Conservation (phyloP, 345 rosid species). For the Syzygium aqueum region DNA sequence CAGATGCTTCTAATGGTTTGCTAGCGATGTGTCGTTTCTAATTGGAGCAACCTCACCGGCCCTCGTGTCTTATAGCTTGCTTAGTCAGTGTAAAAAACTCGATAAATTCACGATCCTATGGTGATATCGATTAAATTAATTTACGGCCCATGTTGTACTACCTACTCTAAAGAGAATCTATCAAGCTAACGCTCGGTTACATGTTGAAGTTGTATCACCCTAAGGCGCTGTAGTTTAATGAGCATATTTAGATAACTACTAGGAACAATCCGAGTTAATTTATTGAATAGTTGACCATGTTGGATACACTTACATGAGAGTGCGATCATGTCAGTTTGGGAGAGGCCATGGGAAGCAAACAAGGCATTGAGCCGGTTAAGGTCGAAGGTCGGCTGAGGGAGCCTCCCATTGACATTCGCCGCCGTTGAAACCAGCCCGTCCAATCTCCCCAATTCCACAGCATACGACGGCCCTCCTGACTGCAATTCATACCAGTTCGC, state of each 20-base stretch:
- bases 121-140: background rate
- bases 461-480: conserved; percentile 60
- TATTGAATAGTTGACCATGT: background rate
- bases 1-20: background rate
- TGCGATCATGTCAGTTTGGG: conserved; percentile 73
- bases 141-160: background rate
- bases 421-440: conserved; percentile 65
- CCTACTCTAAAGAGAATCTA: background rate
- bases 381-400: conserved; percentile 53
- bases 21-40: background rate
- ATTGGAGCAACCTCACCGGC: background rate
- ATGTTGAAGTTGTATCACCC: background rate
- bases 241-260: background rate
- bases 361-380: conserved; percentile 45
- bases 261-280: background rate
- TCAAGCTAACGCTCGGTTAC: background rate
- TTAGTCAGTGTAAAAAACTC: background rate
- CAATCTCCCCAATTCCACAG: conserved; percentile 68
- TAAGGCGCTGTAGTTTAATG: background rate
- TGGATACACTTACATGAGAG: conserved; percentile 52
- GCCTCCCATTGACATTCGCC: conserved; percentile 43
- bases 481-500: conserved; percentile 2
- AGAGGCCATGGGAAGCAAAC: conserved; percentile 47
- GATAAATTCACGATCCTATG: background rate
- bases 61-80: background rate